Evolutionary conservation across 2,329 filamentous ascomycete genomes (phyloP), one percentile per base, ranked within the genome.

Genomic region (Colletotrichum somersetense): DNA sequence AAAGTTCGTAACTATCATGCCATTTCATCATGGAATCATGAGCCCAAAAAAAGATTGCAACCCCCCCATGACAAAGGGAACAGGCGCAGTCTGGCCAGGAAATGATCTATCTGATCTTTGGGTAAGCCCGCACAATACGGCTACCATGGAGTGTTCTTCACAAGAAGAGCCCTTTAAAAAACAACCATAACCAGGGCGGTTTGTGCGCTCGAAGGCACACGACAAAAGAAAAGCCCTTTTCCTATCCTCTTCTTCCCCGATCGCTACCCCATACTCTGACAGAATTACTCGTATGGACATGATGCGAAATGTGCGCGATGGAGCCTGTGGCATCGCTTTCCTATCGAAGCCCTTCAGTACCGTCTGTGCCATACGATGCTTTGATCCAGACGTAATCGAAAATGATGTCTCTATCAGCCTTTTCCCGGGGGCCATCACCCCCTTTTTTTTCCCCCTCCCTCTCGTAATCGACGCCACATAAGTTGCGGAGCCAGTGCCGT

Each of bases 1-100:
- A 38, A 58, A 33, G 66, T 73, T 75, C 73, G 62, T 75, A 74
- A 75, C 68, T 74, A 66, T 75, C 73, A 74, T 75, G 72, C 72
- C 73, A 75, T 75, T 75, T 75, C 73, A 59, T 75, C 73, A 74
- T 74, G 69, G 72, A 67, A 70, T 75, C 73, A 75, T 75, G 68
- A 74, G 62, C 71, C 72, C 62, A 65, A 71, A 53, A 46, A 75
- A 46, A 75, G 53, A 74, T 71, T 52, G 62, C 66, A 66, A 73
- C 66, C 63, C 53, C 62, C 66, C 55, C 40, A 64, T 67, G 42
- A 72, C 64, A 67, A 72, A 72, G 58, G 72, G 59, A 69, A 67
- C 50, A 55, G 73, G 64, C 66, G 67, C 65, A 64, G 70, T 69
- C 73, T 75, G 72, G 71, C 68, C 73, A 70, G 63, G 63, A 75